phyloP scores from a whole-genome alignment of 805 yeast genomes.

The Candida loeiensis region DNA sequence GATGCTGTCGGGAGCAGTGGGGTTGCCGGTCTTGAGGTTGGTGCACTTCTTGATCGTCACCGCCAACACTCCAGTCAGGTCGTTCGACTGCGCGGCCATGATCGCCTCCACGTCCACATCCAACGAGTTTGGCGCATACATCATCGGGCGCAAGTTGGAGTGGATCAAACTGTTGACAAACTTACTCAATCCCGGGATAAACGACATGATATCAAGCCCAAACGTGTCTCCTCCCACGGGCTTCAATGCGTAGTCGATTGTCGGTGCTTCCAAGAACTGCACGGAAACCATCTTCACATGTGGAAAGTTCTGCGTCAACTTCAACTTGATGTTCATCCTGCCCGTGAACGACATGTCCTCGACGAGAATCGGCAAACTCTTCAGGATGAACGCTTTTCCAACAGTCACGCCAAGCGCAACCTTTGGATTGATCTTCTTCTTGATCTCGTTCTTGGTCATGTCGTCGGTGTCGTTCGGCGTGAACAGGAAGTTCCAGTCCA shows the following conservation, averaged over 20 bases:
- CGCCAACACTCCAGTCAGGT: constrained; percentile 67
- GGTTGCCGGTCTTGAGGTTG: constrained; percentile 42
- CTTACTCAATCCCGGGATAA: constrained; percentile 73
- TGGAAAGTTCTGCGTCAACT: constrained; percentile 66
- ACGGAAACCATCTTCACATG: constrained; percentile 70
- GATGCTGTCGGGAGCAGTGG: constrained; percentile 36
- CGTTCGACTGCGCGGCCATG: constrained; percentile 59
- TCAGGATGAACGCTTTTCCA: constrained; percentile 78
- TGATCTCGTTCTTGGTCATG: constrained; percentile 74
- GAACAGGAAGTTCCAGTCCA: constrained; percentile 82
- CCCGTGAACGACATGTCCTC: constrained; percentile 80
- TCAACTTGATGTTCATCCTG: constrained; percentile 58
- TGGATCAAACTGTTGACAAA: constrained; percentile 70
- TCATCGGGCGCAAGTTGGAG: constrained; percentile 68
- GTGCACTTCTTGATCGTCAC: constrained; percentile 56
- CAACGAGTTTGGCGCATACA: constrained; percentile 77
- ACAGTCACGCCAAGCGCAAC: constrained; percentile 76
- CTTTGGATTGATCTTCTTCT: constrained; percentile 70
- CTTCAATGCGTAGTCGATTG: constrained; percentile 73
- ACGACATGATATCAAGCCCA: constrained; percentile 80
- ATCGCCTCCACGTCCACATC: constrained; percentile 74
- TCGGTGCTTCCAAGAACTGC: constrained; percentile 73
- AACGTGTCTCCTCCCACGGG: constrained; percentile 90
- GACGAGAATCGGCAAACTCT: constrained; percentile 71
- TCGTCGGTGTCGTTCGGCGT: constrained; percentile 80